Conservation (phyloP, 768 basidiomycete species). For the Cyclocybe cylindracea region DNA sequence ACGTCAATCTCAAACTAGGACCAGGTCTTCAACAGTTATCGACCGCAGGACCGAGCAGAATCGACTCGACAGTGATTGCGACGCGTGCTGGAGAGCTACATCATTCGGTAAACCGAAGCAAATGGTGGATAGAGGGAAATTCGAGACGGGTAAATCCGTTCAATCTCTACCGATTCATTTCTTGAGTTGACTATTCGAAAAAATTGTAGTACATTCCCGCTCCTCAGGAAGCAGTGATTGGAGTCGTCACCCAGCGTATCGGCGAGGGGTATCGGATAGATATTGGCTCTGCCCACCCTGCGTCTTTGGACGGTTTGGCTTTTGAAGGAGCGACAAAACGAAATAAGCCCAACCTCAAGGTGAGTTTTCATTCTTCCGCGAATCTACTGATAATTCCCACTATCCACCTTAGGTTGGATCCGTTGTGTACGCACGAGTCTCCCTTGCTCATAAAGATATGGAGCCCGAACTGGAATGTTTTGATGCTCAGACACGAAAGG, state of each 20-base stretch:
- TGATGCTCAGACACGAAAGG: conserved; percentile 88
- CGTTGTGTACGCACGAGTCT: conserved; percentile 89
- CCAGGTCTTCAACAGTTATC: conserved; percentile 70
- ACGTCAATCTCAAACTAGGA: conserved; percentile 83
- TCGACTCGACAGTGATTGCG: conserved; percentile 43
- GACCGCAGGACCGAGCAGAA: conserved; percentile 24
- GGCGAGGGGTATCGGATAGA: conserved; percentile 95
- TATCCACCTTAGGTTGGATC: conserved; percentile 70
- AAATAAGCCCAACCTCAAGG: conserved; percentile 93
- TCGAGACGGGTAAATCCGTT: conserved; percentile 71
- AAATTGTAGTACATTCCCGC: conserved; percentile 82
- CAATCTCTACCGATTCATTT: background rate
- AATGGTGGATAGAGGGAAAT: conserved; percentile 90
- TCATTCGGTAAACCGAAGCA: conserved; percentile 70
- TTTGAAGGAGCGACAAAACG: conserved; percentile 97
- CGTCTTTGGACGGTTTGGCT: conserved; percentile 84
- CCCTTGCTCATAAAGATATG: conserved; percentile 95
- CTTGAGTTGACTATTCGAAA: conserved; percentile 7
- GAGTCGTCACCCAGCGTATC: conserved; percentile 73
- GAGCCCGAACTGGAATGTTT: conserved; percentile 98
- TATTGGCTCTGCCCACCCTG: conserved; percentile 86
- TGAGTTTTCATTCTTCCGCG: conserved; percentile 24
- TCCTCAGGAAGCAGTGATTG: conserved; percentile 86
- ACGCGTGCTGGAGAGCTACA: conserved; percentile 73
- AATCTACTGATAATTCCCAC: background rate